These are phyloP conservation scores for Coccinonectria pachysandricola DNA, from an alignment of 2,329 filamentous ascomycete species.

Conservation along the genomic window DNA sequence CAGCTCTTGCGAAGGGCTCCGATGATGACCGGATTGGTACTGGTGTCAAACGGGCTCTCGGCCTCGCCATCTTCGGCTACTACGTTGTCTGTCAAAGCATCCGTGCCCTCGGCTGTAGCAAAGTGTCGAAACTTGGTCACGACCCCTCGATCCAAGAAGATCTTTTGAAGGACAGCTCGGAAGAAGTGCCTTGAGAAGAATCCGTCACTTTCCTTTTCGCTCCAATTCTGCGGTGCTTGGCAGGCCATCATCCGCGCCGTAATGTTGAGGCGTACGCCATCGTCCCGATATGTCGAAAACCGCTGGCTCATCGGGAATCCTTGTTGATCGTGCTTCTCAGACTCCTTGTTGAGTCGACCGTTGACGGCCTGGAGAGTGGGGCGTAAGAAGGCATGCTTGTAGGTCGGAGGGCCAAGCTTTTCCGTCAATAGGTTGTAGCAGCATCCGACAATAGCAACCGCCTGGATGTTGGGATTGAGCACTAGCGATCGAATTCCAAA, in stretches of 20 bases:
- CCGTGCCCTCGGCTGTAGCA: constrained; percentile 6
- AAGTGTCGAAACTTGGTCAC: constrained; percentile 49
- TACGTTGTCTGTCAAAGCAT: constrained; percentile 6
- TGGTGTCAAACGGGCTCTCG: constrained; percentile 39
- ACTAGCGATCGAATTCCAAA: constrained; percentile 81
- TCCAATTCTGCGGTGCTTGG: constrained; percentile 92
- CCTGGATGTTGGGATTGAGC: constrained; percentile 71
- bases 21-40: constrained; percentile 73
- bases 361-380: constrained; percentile 57
- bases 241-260: constrained; percentile 98
- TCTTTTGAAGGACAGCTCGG: constrained; percentile 77
- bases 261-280: constrained; percentile 79
- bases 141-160: constrained; percentile 80
- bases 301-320: constrained; percentile 86
- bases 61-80: constrained; percentile 12
- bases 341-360: constrained; percentile 58
- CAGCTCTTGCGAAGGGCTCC: constrained; percentile 73
- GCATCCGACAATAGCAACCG: constrained; percentile 93
- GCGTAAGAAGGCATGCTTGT: constrained; percentile 70
- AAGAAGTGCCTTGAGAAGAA: constrained; percentile 95
- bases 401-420: constrained; percentile 73
- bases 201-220: constrained; percentile 61
- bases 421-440: constrained; percentile 97
- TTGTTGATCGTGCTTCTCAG: constrained; percentile 68
- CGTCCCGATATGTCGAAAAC: constrained; percentile 46